Evolutionary conservation across 139 green algal species (phyloP), one percentile per base, ranked within the genome.

Genomic region (Chlamydomonas sp.): DNA sequence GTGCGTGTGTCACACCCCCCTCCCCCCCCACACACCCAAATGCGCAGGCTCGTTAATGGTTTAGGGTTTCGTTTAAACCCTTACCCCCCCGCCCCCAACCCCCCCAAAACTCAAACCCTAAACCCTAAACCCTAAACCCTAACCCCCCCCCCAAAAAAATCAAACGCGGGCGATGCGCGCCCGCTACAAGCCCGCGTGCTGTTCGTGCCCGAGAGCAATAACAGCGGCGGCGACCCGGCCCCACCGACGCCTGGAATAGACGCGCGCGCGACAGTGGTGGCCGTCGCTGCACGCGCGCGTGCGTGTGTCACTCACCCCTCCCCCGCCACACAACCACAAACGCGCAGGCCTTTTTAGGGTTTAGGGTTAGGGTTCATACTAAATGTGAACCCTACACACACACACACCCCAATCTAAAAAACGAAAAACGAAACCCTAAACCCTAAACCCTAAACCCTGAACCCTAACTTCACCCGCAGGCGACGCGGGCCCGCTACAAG

Each of bases 181-280:
- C n/a, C n/a, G n/a, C n/a, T n/a, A n/a, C n/a, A n/a, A n/a, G n/a
- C n/a, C n/a, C n/a, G n/a, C n/a, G n/a, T n/a, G n/a, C n/a, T n/a
- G n/a, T n/a, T n/a, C n/a, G n/a, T n/a, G n/a, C n/a, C n/a, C n/a
- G n/a, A n/a, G n/a, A n/a, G 22, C 43, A 66, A 6, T 36, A 20
- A 64, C 54, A 20, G 16, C 26, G 54, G 10, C 26, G 26, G 20
- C 24, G 26, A 10, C 10, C 22, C 26, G 54, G 26, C 8, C 8
- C 6, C 24, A 16, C 54, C 34, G 54, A 22, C 6, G 29, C n/a
- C n/a, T n/a, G 31, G 33, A 24, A 31, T 66, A 5, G 4, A 5
- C 20, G 59, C 33, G 20, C 31, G 26, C 5, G 26, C 4, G 20
- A 66, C 26, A 29, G 36, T 69, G 36, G 35, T 4, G 37, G 83